Percentiles rank a stretch among this genome's conserved stretches.
Evolutionary conservation across 768 basidiomycete species (phyloP).

Genomic region (Mycena amicta): DNA sequence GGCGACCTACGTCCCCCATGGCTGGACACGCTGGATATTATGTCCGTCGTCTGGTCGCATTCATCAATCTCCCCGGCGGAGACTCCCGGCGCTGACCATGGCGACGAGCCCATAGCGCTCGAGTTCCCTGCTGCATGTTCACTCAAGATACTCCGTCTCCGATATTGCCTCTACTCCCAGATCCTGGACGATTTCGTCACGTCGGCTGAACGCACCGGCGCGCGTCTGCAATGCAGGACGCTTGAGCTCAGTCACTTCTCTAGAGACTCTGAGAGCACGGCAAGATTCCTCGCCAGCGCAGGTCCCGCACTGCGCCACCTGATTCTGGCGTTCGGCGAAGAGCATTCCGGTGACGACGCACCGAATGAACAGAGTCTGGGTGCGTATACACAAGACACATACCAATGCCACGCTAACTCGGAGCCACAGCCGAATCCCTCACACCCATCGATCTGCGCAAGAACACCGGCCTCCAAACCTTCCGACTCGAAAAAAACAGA

Average conservation of each 20-base stretch:
- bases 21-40: not conserved
- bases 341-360: too few species aligned
- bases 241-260: not conserved
- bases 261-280: not conserved
- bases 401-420: too few species aligned
- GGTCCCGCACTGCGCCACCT: not conserved
- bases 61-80: not conserved
- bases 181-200: not conserved
- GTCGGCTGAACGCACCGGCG: not conserved
- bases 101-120: too few species aligned
- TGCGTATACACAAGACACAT: too few species aligned
- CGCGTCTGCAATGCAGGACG: not conserved
- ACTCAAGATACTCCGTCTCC: not conserved
- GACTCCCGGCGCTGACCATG: too few species aligned
- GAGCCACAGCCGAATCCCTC: too few species aligned
- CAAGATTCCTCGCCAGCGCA: not conserved
- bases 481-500: too few species aligned
- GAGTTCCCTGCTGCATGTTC: not conserved
- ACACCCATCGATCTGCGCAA: too few species aligned
- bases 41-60: not conserved
- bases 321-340: not conserved
- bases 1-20: not conserved
- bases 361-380: too few species aligned
- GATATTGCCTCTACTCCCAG: not conserved
- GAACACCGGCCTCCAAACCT: too few species aligned